Evolutionary conservation across 2,329 filamentous ascomycete genomes (phyloP).

Genomic region (Microdochium paspali): DNA sequence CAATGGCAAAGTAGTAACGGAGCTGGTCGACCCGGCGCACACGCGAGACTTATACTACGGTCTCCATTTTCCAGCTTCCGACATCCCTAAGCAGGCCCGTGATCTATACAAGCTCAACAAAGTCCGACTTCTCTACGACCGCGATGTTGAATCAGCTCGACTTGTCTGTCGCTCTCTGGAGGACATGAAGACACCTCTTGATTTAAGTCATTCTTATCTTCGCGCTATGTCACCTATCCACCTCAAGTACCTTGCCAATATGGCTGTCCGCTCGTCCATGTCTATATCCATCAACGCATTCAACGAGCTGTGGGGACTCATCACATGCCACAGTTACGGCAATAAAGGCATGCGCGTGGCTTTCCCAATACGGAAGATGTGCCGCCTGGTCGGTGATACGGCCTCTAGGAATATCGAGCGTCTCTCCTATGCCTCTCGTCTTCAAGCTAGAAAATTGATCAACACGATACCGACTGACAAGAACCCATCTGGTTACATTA

Average conservation of each 20-base stretch:
- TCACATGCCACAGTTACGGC: slow-evolving; percentile 79
- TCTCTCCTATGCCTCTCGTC: slow-evolving; percentile 72
- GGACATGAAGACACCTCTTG: slow-evolving; percentile 65
- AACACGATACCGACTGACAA: slow-evolving; percentile 73
- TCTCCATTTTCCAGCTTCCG: slow-evolving; percentile 78
- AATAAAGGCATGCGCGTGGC: slow-evolving; percentile 75
- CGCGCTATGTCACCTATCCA: slow-evolving; percentile 88
- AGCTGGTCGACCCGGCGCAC: slow-evolving; percentile 70
- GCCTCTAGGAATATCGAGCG: slow-evolving; percentile 82
- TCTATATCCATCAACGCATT: slow-evolving; percentile 88
- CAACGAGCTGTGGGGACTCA: slow-evolving; percentile 76
- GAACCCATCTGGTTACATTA: slow-evolving; percentile 83
- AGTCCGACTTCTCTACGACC: slow-evolving; percentile 77
- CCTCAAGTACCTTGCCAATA: slow-evolving; percentile 77
- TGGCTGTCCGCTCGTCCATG: slow-evolving; percentile 91
- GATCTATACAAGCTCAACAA: slow-evolving; percentile 90
- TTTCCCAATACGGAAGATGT: slow-evolving; percentile 89
- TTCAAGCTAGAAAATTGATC: slow-evolving; percentile 82
- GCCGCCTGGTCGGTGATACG: slow-evolving; percentile 74
- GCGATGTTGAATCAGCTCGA: slow-evolving; percentile 69
- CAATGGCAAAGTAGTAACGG: slow-evolving; percentile 82
- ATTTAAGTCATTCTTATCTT: slow-evolving; percentile 77
- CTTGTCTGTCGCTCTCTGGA: slow-evolving; percentile 70
- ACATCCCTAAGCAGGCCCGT: slow-evolving; percentile 76
- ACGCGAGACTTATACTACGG: slow-evolving; percentile 82